Evolutionary conservation across 306 rosid genomes (phyloP), one percentile per base, ranked within the genome.

Genomic region (Benincasa hispida): DNA sequence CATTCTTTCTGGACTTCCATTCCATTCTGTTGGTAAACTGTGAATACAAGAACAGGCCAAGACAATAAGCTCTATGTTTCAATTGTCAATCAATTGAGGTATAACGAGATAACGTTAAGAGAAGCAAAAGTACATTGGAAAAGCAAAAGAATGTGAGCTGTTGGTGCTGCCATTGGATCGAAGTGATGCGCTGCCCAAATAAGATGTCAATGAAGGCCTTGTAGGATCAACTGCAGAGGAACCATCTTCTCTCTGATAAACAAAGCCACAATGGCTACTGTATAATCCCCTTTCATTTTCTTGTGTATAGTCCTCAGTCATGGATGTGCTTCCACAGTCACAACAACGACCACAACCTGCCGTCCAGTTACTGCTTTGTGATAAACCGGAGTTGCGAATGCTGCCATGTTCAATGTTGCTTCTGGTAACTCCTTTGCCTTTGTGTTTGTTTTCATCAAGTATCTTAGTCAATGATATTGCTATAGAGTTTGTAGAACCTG

Each of bases 1-100:
- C 98, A 93, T 93, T 78, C 92, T 85, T 78, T 78, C 91, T 0
- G 98, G 98, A 78, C 98, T 93, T 74, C 98, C 96, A 45, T 18
- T 83, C 98, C 98, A 93, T 81, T 91, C 93, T 18, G 77, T 22
- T 2, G 83, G 70, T 51, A 93, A 85, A 83, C 98, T 91, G 92
- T 72, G 48, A 47, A 76, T 50, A 25, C 79, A 67, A 25, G 41
- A 74, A 27, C 5, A 45, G 34, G 50, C 17, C 15, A 62, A 45
- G 76, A 27, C 3, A 27, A 17, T 47, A 59, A 69, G 28, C 65
- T 78, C 67, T 21, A 9, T 24, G 68, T 60, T 25, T 50, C 7
- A 27, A 10, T 66, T 27, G n/a, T 74, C 17, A 74, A 70, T 50
- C 25, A n/a, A 67, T n/a, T 45, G 22, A 69, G 51, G 75, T 24